Percentiles rank a stretch among this genome's conserved stretches.
Evolutionary conservation across 805 yeast genomes (phyloP).

Genomic region (Yarrowia phangngaensis): DNA sequence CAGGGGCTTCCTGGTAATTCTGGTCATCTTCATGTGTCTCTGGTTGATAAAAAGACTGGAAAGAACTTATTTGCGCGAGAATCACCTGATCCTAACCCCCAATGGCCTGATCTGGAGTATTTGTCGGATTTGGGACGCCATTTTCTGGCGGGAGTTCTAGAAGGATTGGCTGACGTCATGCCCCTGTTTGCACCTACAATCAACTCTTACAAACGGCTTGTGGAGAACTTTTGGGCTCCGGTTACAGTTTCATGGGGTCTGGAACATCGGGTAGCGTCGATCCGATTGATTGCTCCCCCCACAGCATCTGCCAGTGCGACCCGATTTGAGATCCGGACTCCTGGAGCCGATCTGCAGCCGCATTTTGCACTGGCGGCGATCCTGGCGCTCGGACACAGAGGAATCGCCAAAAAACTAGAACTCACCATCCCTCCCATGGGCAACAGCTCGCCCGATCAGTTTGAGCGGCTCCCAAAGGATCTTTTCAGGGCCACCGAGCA

Average conservation of each 20-base stretch:
- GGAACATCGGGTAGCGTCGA: constrained; percentile 39
- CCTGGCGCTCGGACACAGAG: constrained; percentile 37
- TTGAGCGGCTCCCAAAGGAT: constrained; percentile 35
- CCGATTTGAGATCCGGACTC: constrained; percentile 39
- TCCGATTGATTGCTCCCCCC: constrained; percentile 37
- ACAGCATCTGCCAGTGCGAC: constrained; percentile 34
- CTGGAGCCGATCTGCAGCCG: constrained; percentile 41
- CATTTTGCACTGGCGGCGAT: constrained; percentile 40
- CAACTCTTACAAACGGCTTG: constrained; percentile 40
- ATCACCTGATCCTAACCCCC: constrained; percentile 32
- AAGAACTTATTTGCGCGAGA: constrained; percentile 36
- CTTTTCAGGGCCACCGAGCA: constrained; percentile 34
- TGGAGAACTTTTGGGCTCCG: constrained; percentile 41
- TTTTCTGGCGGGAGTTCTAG: constrained; percentile 40
- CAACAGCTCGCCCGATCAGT: constrained; percentile 30
- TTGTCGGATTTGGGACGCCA: constrained; percentile 36
- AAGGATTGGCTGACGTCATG: constrained; percentile 39
- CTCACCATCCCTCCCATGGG: constrained; percentile 38
- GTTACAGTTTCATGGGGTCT: constrained; percentile 40
- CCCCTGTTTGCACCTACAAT: constrained; percentile 40
- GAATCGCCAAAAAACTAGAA: constrained; percentile 34
- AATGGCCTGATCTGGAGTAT: constrained; percentile 35
- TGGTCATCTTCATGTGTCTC: constrained; percentile 39
- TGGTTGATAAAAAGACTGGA: constrained; percentile 32
- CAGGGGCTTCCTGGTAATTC: constrained; percentile 41